Conservation (phyloP, 306 rosid species). For the Cucurbita ficifolia region DNA sequence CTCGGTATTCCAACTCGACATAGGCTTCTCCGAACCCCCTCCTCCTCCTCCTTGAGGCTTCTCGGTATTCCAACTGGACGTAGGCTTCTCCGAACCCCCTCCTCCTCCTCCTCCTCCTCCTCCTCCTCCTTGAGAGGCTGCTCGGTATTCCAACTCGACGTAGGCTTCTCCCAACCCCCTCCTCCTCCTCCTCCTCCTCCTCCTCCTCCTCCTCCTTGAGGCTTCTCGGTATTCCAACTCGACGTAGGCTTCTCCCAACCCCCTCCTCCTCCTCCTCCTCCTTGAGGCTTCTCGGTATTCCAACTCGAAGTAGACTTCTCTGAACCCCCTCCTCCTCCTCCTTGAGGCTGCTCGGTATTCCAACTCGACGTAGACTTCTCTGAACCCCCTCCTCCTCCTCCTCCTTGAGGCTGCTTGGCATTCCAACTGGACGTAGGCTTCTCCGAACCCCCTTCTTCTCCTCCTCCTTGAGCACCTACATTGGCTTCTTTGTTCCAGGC, state of each 20-base stretch:
- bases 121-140: slow-evolving; percentile 3
- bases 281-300: too few species aligned
- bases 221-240: neutral
- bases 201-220: neutral
- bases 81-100: neutral
- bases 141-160: neutral
- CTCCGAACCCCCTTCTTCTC: neutral
- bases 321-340: neutral
- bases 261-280: neutral
- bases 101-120: neutral
- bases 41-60: too few species aligned
- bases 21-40: too few species aligned
- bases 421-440: too few species aligned
- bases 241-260: neutral
- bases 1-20: too few species aligned
- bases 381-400: neutral
- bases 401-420: neutral
- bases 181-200: too few species aligned
- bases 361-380: neutral
- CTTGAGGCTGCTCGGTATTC: neutral
- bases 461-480: slow-evolving; percentile 1
- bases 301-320: too few species aligned
- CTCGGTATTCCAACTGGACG: too few species aligned
- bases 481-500: neutral
- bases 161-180: neutral